A percentile compares a stretch with the other conserved stretches of the same genome.
phyloP scores from a whole-genome alignment of 129 eudicot species.

The Oenanthe sinensis region DNA sequence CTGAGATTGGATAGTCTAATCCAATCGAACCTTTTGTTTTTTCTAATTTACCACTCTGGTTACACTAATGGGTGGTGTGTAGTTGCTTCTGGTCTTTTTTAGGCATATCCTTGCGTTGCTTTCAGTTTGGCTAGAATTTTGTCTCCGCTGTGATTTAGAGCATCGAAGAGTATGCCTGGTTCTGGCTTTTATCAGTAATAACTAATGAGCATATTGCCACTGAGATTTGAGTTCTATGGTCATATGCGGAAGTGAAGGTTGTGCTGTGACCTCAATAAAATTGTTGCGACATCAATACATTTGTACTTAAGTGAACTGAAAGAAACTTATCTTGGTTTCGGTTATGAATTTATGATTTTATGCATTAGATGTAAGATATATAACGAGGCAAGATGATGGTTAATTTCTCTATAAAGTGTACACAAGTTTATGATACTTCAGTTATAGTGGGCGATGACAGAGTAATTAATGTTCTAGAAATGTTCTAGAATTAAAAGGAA shows the following conservation, averaged over 20 bases:
- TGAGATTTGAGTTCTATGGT: neutral
- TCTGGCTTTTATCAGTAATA: neutral
- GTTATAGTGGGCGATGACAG: neutral
- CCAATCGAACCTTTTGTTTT: too few relatives aligned
- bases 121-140: neutral
- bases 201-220: neutral
- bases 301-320: neutral
- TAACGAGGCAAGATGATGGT: neutral
- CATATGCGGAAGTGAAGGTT: neutral
- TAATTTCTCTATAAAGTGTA: too few relatives aligned
- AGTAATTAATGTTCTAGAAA: neutral
- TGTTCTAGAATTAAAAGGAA: neutral
- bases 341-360: too few relatives aligned
- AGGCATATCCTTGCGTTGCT: neutral
- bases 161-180: neutral
- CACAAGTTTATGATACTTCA: neutral
- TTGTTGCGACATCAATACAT: too few relatives aligned
- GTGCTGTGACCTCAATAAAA: neutral
- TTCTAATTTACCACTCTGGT: neutral
- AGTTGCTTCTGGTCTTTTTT: neutral
- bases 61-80: neutral
- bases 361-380: neutral
- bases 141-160: neutral
- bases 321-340: too few relatives aligned
- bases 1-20: neutral